Conservation (phyloP, 352 stramenopile species). For the Globisporangium viniferum region DNA sequence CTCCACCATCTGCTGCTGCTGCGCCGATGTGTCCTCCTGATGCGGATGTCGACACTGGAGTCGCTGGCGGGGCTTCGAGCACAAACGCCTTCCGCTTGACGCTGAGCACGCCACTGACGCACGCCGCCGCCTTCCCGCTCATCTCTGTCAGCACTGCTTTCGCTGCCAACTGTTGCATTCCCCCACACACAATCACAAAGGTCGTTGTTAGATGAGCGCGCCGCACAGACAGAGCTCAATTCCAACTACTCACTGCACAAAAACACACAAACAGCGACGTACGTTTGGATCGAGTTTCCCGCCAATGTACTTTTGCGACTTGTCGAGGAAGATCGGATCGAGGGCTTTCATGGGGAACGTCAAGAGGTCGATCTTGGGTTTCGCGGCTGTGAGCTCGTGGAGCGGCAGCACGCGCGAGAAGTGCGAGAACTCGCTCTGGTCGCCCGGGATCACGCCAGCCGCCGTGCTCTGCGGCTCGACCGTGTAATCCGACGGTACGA, state of each 20-base stretch:
- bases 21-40: not conserved
- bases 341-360: constrained; percentile 71
- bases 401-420: constrained; percentile 73
- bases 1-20: not conserved
- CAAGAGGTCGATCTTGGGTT: constrained; percentile 65
- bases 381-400: constrained; percentile 66
- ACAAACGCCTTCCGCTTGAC: constrained; percentile 63
- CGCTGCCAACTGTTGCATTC: constrained; percentile 36
- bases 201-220: not conserved
- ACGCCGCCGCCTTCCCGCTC: constrained; percentile 64
- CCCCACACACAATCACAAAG: not conserved
- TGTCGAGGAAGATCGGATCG: constrained; percentile 66
- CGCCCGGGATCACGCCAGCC: constrained; percentile 10
- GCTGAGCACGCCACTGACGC: constrained; percentile 51
- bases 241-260: not conserved
- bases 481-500: constrained; percentile 67
- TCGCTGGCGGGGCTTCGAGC: constrained; percentile 27
- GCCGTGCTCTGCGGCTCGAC: constrained; percentile 15
- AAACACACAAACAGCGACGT: constrained; percentile 2
- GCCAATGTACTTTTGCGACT: constrained; percentile 82
- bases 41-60: not conserved
- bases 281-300: constrained; percentile 71
- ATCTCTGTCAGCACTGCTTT: constrained; percentile 62
- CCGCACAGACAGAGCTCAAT: too few species aligned
- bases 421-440: constrained; percentile 44